These are phyloP conservation scores for Solanum lycopersicoides DNA, from an alignment of 257 asterid species.

Conservation along the genomic window DNA sequence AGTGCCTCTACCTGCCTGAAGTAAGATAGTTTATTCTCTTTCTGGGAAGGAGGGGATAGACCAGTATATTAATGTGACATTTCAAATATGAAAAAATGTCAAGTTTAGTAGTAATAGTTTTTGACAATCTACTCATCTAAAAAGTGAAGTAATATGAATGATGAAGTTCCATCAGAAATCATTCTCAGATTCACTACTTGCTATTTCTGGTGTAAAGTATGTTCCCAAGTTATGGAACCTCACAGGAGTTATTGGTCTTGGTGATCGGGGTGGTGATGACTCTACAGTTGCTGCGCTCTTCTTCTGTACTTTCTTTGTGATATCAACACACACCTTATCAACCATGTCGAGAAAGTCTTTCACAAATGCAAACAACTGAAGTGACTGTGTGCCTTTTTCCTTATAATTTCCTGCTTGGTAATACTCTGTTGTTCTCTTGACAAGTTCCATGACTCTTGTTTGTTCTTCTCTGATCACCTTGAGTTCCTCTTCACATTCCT, in stretches of 20 bases:
- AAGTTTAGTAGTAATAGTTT: no score
- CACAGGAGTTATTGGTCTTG: slow-evolving; percentile 39
- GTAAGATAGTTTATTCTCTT: neutral
- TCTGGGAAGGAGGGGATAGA: neutral
- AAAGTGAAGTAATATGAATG: neutral
- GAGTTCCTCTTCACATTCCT: slow-evolving; percentile 65
- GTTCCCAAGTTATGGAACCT: slow-evolving; percentile 49
- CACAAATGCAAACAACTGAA: slow-evolving; percentile 54
- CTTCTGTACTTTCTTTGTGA: slow-evolving; percentile 34
- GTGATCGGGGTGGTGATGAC: slow-evolving; percentile 49
- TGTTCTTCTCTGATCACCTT: slow-evolving; percentile 62
- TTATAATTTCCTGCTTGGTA: slow-evolving; percentile 46
- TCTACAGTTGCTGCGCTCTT: slow-evolving; percentile 9
- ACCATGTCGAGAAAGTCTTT: slow-evolving; percentile 62
- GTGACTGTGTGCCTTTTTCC: slow-evolving; percentile 29
- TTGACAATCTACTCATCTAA: neutral
- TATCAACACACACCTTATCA: slow-evolving; percentile 50
- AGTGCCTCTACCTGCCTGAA: neutral
- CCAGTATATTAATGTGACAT: neutral
- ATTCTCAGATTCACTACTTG: slow-evolving; percentile 61
- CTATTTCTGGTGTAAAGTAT: slow-evolving; percentile 26
- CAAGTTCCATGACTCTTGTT: slow-evolving; percentile 52
- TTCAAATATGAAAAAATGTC: neutral
- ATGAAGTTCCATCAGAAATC: slow-evolving; percentile 32
- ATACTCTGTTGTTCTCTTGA: slow-evolving; percentile 56